Evolutionary conservation across 306 rosid genomes (phyloP), one percentile per base, ranked within the genome.

Genomic region (Ormosia semicastrata): DNA sequence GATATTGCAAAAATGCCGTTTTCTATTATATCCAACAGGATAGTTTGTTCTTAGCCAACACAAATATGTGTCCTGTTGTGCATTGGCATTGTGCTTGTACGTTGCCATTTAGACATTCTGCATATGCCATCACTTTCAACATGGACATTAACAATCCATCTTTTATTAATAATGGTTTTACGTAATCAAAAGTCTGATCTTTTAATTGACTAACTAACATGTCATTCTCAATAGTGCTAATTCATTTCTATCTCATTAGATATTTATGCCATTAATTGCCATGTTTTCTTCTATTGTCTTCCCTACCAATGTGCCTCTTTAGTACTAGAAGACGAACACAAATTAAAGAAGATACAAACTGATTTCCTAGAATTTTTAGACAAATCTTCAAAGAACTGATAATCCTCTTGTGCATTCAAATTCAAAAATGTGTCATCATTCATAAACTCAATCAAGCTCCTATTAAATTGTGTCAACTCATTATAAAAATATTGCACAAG

Each of bases 31-130:
- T 58, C 43, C 43, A 75, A 59, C 15, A 65, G 3, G 18, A 17
- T 33, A 18, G 6, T 60, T 57, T 57, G 56, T 57, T 73, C 30
- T 46, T 62, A 40, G 56, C 80, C 73, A 75, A n/a, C 79, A 58
- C 39, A 63, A 32, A 44, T 46, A 32, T 41, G 37, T 72, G 64
- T 17, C 64, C 18, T 52, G n/a, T n/a, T n/a, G 34, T 50, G 66
- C 54, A 39, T 37, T 18, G 14, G 53, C 79, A 54, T 43, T 13
- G 6, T 59, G 70, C 15, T 7, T 59, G 18, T 62, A 32, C 58
- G 4, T 62, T 47, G 59, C 44, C 49, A 47, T 9, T 46, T 32
- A 14, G 52, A 18, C 12, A 41, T 78, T 63, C 36, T 53, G 5
- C 82, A 53, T 34, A n/a, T n/a, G 7, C 68, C 62, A 52, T 66